A percentile compares a stretch with the other conserved stretches of the same genome.
Evolutionary conservation across 1,284 basidiomycete genomes (phyloP).

Genomic region (Heterobasidion irregulare): DNA sequence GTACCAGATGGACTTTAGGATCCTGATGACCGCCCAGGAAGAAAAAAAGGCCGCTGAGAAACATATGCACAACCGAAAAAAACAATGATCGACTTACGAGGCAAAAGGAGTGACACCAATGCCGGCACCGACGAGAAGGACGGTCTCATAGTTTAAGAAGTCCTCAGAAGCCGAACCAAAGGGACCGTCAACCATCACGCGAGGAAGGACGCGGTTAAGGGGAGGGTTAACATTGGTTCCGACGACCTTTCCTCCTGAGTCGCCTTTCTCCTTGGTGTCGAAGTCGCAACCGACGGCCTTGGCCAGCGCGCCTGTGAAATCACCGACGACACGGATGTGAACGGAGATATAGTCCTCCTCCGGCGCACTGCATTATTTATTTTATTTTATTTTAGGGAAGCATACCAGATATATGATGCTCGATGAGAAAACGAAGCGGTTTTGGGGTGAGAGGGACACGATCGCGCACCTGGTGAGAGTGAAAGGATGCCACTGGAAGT

Average conservation of each 20-base stretch:
- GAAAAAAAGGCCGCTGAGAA: conserved; percentile 1
- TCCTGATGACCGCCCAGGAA: conserved; percentile 30
- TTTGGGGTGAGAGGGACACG: background rate
- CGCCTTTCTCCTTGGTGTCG: conserved; percentile 44
- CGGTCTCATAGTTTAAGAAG: conserved; percentile 79
- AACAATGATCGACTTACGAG: conserved; percentile 40
- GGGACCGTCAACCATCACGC: conserved; percentile 86
- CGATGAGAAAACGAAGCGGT: background rate
- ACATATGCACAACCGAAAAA: background rate
- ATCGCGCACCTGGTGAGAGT: conserved; percentile 65
- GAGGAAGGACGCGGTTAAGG: conserved; percentile 66
- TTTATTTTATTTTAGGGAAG: no score
- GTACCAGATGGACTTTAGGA: conserved; percentile 93
- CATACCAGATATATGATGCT: background rate
- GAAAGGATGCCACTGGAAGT: conserved; percentile 94
- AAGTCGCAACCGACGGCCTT: conserved; percentile 81
- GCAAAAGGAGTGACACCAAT: conserved; percentile 93
- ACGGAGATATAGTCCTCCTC: conserved; percentile 89
- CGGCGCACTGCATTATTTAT: conserved; percentile 47
- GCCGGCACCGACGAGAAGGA: conserved; percentile 81
- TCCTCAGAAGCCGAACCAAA: conserved; percentile 84
- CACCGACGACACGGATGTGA: conserved; percentile 81
- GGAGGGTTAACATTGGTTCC: conserved; percentile 50
- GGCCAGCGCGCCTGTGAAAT: conserved; percentile 78
- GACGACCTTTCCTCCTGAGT: conserved; percentile 49